Conservation (phyloP, 1,284 basidiomycete species). For the Paramarasmius palmivorus region DNA sequence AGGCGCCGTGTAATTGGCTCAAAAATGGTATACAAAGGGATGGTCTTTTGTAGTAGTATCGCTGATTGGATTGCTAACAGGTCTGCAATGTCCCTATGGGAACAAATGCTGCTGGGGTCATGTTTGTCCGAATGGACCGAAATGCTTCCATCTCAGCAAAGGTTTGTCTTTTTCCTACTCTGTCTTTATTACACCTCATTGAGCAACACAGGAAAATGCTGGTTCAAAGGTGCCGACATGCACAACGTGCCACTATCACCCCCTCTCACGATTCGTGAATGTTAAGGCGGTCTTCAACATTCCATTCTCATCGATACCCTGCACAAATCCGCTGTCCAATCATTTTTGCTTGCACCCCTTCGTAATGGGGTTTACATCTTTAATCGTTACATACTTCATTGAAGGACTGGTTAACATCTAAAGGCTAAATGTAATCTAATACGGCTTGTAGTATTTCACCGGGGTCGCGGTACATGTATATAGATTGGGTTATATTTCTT, state of each 20-base stretch:
- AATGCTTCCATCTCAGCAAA: conserved; percentile 62
- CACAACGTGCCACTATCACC: conserved; percentile 19
- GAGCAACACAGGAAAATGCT: too few species aligned
- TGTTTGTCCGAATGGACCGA: conserved; percentile 74
- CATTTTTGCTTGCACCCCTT: too few species aligned
- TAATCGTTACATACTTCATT: neutral
- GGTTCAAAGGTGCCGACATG: conserved; percentile 71
- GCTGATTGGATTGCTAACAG: conserved; percentile 33
- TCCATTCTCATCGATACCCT: neutral
- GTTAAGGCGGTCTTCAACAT: neutral
- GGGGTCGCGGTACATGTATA: too few species aligned
- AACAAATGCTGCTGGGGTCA: conserved; percentile 79
- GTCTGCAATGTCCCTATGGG: conserved; percentile 68
- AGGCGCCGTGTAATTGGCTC: conserved; percentile 77
- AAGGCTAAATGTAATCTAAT: too few species aligned
- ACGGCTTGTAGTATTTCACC: too few species aligned
- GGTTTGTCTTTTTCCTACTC: too few species aligned
- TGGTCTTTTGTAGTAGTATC: neutral
- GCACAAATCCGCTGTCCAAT: too few species aligned
- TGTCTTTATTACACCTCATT: too few species aligned
- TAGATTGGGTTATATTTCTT: too few species aligned
- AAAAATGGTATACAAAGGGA: conserved; percentile 56
- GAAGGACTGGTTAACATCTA: neutral
- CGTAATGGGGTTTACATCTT: too few species aligned
- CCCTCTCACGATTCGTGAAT: neutral